These are phyloP conservation scores for Elongisporangium undulatum DNA, from an alignment of 352 stramenopile species.

Conservation along the genomic window DNA sequence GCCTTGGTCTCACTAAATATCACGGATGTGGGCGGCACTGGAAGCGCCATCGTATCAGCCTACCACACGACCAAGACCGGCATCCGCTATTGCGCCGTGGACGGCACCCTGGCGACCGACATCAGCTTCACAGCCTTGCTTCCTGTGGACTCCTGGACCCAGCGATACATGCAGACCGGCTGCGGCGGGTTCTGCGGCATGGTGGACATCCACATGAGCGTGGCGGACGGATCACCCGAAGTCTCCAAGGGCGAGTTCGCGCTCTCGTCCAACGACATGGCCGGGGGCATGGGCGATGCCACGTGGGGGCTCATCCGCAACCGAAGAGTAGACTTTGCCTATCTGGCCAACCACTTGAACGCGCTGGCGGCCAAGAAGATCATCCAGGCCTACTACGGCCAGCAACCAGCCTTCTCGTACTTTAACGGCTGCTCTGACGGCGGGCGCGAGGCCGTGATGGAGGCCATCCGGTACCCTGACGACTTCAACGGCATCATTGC, in stretches of 20 bases:
- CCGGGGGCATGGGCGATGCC: slow-evolving; percentile 22
- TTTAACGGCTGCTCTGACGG: slow-evolving; percentile 37
- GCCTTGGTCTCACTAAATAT: slow-evolving; percentile 19
- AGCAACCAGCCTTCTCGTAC: slow-evolving; percentile 26
- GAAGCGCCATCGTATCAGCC: slow-evolving; percentile 10
- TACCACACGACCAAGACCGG: slow-evolving; percentile 14
- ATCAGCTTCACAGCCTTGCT: slow-evolving; percentile 27
- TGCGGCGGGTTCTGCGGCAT: slow-evolving; percentile 30
- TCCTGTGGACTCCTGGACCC: slow-evolving; percentile 28
- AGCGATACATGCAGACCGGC: slow-evolving; percentile 35
- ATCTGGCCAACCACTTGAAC: slow-evolving; percentile 28
- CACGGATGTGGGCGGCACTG: slow-evolving; percentile 13
- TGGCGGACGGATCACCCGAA: slow-evolving; percentile 14
- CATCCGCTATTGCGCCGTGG: slow-evolving; percentile 21
- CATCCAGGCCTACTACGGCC: slow-evolving; percentile 28
- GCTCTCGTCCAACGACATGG: slow-evolving; percentile 26
- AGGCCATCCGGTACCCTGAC: slow-evolving; percentile 25
- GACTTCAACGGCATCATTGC: slow-evolving; percentile 34
- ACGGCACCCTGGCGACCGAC: slow-evolving; percentile 13
- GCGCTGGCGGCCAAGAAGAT: slow-evolving; percentile 28
- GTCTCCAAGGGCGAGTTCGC: slow-evolving; percentile 22
- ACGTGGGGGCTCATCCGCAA: slow-evolving; percentile 17
- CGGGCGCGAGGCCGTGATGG: slow-evolving; percentile 33
- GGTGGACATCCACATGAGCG: slow-evolving; percentile 21
- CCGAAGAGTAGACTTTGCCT: slow-evolving; percentile 22